Conservation (phyloP, 139 green algal genomes). For the Picochlorum sp. region DNA sequence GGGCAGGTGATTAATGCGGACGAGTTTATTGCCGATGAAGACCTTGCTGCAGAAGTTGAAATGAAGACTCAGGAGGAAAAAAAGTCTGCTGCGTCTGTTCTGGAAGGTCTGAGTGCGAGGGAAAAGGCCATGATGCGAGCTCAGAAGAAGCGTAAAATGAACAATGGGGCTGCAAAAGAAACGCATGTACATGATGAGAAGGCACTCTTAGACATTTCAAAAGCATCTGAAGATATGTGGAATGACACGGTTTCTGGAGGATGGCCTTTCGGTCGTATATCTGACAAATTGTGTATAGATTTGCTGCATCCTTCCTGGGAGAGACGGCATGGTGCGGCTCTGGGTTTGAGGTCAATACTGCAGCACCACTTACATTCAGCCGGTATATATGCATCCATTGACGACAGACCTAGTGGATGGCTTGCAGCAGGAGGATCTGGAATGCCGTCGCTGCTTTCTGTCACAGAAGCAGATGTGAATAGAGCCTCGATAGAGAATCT, state of each 20-base stretch:
- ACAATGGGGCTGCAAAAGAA: neutral
- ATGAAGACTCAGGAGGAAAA: neutral
- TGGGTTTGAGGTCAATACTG: slow-evolving; percentile 79
- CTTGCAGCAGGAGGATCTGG: slow-evolving; percentile 20
- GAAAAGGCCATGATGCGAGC: slow-evolving; percentile 60
- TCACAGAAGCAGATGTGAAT: slow-evolving; percentile 26
- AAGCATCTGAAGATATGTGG: slow-evolving; percentile 35
- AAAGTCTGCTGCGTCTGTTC: slow-evolving; percentile 40
- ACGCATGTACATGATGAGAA: neutral
- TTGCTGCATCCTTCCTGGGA: slow-evolving; percentile 46
- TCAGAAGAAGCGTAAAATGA: neutral
- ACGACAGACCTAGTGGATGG: slow-evolving; percentile 25
- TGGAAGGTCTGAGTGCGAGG: slow-evolving; percentile 47
- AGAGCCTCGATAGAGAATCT: slow-evolving; percentile 44
- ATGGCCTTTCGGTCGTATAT: slow-evolving; percentile 79
- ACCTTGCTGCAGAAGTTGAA: slow-evolving; percentile 32
- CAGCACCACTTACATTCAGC: slow-evolving; percentile 46
- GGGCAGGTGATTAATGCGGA: slow-evolving; percentile 61
- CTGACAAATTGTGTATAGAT: slow-evolving; percentile 62
- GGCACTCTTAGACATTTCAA: neutral
- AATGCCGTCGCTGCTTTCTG: slow-evolving; percentile 27
- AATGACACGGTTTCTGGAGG: slow-evolving; percentile 35
- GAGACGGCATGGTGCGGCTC: slow-evolving; percentile 71
- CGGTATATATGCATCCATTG: slow-evolving; percentile 19
- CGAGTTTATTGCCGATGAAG: slow-evolving; percentile 69